Conservation (phyloP, 208 protist species). For the Giardia duodenalis region DNA sequence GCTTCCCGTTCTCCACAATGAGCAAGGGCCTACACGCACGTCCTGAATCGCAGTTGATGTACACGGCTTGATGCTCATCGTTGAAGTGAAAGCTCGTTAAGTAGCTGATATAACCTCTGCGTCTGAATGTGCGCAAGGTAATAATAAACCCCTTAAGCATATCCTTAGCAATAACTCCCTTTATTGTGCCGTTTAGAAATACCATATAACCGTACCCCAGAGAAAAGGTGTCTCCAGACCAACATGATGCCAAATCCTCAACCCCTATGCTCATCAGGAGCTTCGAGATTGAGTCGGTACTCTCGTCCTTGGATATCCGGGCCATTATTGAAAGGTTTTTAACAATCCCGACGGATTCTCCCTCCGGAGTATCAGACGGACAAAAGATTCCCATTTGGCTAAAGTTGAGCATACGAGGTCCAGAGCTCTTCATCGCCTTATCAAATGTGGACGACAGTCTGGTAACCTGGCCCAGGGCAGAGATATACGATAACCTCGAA, state of each 20-base stretch:
- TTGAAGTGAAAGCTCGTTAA: background rate
- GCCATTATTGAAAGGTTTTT: constrained; percentile 96
- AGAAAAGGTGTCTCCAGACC: background rate
- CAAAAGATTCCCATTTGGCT: constrained; percentile 99
- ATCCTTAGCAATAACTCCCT: constrained; percentile 17
- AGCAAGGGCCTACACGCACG: constrained; percentile 75
- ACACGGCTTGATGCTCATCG: constrained; percentile 44
- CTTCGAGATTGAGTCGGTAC: constrained; percentile 58
- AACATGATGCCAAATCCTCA: background rate
- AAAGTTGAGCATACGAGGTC: constrained; percentile 73
- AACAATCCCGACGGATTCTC: constrained; percentile 90
- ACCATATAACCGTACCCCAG: background rate
- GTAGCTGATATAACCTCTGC: background rate
- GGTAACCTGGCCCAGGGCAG: constrained; percentile 93
- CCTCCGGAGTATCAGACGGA: constrained; percentile 94
- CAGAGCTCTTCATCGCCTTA: constrained; percentile 87
- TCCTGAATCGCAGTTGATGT: constrained; percentile 69
- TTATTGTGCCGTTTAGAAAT: constrained; percentile 4
- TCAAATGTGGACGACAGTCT: constrained; percentile 92
- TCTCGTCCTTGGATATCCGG: constrained; percentile 86
- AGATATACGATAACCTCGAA: constrained; percentile 91
- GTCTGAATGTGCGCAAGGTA: background rate
- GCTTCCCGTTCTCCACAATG: constrained; percentile 60
- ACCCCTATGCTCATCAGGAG: constrained; percentile 31
- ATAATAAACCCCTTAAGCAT: background rate